A percentile compares a stretch with the other conserved stretches of the same genome.
phyloP scores from a whole-genome alignment of 1,139 yeast genomes.

The Citeromyces hawaiiensis region DNA sequence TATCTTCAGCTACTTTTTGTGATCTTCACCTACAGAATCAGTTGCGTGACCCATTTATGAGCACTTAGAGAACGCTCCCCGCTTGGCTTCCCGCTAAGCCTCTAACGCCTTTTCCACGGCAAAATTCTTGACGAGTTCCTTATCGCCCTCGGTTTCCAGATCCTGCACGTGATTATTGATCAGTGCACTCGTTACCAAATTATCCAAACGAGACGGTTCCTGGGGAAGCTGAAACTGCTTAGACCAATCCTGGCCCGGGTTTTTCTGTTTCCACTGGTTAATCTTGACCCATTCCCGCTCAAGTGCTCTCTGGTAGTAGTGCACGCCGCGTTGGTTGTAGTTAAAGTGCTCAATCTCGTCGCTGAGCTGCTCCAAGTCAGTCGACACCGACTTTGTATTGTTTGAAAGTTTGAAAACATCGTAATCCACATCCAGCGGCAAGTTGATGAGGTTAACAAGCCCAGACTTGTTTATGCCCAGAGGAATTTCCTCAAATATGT shows the following conservation, averaged over 20 bases:
- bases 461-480: conserved; percentile 39
- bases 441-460: conserved; percentile 2
- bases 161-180: conserved; percentile 60
- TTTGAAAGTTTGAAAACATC: conserved; percentile 24
- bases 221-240: conserved; percentile 52
- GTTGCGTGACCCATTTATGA: neutral
- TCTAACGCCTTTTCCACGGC: conserved; percentile 19
- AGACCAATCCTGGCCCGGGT: conserved; percentile 56
- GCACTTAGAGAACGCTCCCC: neutral
- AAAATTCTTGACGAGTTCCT: conserved; percentile 48
- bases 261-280: conserved; percentile 45
- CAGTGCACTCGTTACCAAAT: conserved; percentile 56
- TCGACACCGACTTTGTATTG: conserved; percentile 18
- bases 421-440: conserved; percentile 12
- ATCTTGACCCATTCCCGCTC: conserved; percentile 62
- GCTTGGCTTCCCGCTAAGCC: neutral
- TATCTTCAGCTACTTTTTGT: too few species aligned
- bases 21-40: too few species aligned
- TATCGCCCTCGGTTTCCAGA: conserved; percentile 47
- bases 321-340: conserved; percentile 73
- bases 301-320: conserved; percentile 69
- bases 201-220: conserved; percentile 69
- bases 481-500: conserved; percentile 64
- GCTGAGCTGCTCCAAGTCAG: conserved; percentile 51
- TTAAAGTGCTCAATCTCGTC: conserved; percentile 70